Evolutionary conservation across 129 eudicot species (phyloP), one percentile per base, ranked within the genome.

Genomic region (Cynara cardunculus): DNA sequence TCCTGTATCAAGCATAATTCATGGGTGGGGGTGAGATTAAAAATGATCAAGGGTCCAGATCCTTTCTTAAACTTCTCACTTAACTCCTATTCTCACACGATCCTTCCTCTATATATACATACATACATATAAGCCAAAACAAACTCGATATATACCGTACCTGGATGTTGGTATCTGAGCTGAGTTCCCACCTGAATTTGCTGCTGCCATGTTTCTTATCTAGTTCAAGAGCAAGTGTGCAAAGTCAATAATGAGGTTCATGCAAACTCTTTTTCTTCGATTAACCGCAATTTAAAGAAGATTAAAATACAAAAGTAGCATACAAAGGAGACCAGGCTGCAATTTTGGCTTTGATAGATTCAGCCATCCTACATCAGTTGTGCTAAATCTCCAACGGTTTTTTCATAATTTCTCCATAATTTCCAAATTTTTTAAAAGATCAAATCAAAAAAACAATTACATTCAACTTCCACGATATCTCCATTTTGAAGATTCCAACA

Each of bases 91-190:
- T n/a, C n/a, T n/a, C n/a, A n/a, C n/a, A n/a, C n/a, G n/a, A n/a
- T n/a, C n/a, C n/a, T n/a, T n/a, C n/a, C n/a, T n/a, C n/a, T n/a
- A n/a, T n/a, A n/a, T n/a, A n/a, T n/a, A n/a, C n/a, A n/a, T n/a
- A n/a, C 59, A 11, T 11, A 14, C n/a, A n/a, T 34, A 41, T 76
- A 24, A 78, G 13, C 70, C 24, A 21, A 75, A 13, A 11, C n/a
- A 25, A 71, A 16, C 64, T 53, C 8, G 64, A 56, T 21, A 64
- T 64, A 64, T 21, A 21, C 25, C 25, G 77, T 89, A 92, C 99
- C 97, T 85, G 72, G 96, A 84, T 74, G 86, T 26, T 81, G 96
- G 89, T 77, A 83, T 80, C 85, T 89, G 87, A 68, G 76, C 87
- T 7, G 90, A 75, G 77, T 79, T 87, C 49, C 94, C 96, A 78